Percentiles rank a stretch among this genome's conserved stretches.
Evolutionary conservation across 208 protist species (phyloP).

Genomic region (Kentomonas sorsogonicus): DNA sequence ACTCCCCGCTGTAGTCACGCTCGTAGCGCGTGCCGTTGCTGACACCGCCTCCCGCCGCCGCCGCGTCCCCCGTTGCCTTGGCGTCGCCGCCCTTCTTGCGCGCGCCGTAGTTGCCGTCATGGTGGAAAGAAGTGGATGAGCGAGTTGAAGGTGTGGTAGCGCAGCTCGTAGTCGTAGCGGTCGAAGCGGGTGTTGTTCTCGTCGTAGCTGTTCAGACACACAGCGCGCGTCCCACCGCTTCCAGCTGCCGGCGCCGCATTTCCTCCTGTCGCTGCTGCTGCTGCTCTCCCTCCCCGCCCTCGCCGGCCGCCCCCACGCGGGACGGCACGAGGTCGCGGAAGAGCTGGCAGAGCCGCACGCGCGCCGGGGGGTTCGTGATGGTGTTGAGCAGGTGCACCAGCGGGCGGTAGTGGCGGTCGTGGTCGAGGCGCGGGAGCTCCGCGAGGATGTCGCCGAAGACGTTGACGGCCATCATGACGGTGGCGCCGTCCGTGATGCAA

Average conservation of each 20-base stretch:
- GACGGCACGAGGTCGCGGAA: not conserved
- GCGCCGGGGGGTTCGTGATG: slow-evolving; percentile 65
- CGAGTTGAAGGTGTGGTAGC: slow-evolving; percentile 80
- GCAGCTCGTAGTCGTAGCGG: slow-evolving; percentile 84
- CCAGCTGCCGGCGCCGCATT: slow-evolving; percentile 27
- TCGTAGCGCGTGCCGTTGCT: slow-evolving; percentile 23
- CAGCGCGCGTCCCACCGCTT: slow-evolving; percentile 54
- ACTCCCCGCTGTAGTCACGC: slow-evolving; percentile 55
- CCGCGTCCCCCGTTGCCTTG: too few relatives aligned
- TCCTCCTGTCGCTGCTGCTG: not conserved
- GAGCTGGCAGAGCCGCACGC: slow-evolving; percentile 48
- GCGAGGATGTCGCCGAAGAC: slow-evolving; percentile 18
- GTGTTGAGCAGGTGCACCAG: slow-evolving; percentile 75
- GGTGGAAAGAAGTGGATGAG: slow-evolving; percentile 72
- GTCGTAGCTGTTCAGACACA: slow-evolving; percentile 73
- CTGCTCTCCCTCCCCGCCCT: not conserved
- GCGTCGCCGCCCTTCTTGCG: slow-evolving; percentile 5
- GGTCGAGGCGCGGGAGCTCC: slow-evolving; percentile 23
- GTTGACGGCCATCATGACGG: slow-evolving; percentile 12
- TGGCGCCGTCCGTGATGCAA: slow-evolving; percentile 47
- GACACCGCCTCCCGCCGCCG: not conserved
- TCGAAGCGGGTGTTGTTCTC: slow-evolving; percentile 39
- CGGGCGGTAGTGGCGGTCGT: slow-evolving; percentile 47
- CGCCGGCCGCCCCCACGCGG: not conserved
- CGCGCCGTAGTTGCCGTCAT: slow-evolving; percentile 61